Evolutionary conservation across 140 eudicot genomes (phyloP).

Genomic region (Oenanthe javanica): DNA sequence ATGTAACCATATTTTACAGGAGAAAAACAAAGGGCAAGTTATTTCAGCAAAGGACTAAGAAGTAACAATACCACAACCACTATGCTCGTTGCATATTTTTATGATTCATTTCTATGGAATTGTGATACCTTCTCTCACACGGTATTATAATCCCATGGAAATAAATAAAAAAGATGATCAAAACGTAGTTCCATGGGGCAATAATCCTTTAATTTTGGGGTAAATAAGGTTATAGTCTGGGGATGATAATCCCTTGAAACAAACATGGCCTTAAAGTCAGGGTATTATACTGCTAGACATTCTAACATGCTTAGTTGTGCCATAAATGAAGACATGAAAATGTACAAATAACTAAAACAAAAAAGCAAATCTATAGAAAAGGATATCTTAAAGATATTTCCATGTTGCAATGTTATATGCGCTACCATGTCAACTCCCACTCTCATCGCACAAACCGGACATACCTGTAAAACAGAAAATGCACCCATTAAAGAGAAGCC

Average conservation of each 20-base stretch:
- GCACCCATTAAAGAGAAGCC: not conserved
- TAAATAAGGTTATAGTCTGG: no score
- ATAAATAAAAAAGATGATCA: no score
- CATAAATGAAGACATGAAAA: not conserved
- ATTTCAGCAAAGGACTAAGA: not conserved
- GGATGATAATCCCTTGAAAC: no score
- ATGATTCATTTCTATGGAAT: no score
- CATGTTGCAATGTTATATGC: conserved; percentile 95
- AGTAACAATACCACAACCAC: not conserved
- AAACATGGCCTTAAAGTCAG: not conserved
- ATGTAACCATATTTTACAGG: not conserved
- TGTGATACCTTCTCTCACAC: no score
- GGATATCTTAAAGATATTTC: conserved; percentile 95
- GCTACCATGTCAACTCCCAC: conserved; percentile 98
- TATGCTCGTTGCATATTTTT: no score
- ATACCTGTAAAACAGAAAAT: conserved; percentile 49
- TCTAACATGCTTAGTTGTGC: not conserved
- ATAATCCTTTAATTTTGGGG: no score
- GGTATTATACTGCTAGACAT: not conserved
- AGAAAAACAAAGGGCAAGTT: not conserved
- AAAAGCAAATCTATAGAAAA: conserved; percentile 19
- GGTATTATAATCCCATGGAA: no score
- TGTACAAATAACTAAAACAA: not conserved
- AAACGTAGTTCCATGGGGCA: no score
- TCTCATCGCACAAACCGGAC: conserved; percentile 94